Evolutionary conservation across 225 moss, liverwort and hornwort species (phyloP).

Genomic region (Climacium dendroides): DNA sequence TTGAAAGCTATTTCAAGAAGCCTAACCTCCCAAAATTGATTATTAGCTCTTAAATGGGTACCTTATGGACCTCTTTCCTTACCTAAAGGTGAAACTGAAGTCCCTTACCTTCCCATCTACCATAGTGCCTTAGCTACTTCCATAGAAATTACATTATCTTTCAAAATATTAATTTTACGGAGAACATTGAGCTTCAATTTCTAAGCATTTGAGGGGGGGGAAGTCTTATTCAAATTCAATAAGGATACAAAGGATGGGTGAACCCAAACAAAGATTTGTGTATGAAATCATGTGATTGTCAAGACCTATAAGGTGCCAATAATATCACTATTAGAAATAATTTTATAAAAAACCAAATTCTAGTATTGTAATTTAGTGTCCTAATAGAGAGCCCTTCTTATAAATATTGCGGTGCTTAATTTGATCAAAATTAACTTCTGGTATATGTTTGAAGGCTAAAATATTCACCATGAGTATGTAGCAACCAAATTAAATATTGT

Average conservation of each 20-base stretch:
- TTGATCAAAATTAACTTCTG: rapidly evolving
- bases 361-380: neutral
- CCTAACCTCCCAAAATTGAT: too few species aligned
- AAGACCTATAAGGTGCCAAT: neutral
- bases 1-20: neutral
- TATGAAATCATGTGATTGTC: neutral
- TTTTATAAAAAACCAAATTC: neutral
- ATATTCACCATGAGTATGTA: neutral
- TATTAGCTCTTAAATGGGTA: too few species aligned
- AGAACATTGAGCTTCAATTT: too few species aligned
- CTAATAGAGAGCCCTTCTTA: neutral
- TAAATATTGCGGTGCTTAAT: neutral
- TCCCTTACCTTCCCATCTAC: too few species aligned
- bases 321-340: neutral
- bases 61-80: neutral
- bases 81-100: too few species aligned
- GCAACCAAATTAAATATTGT: neutral
- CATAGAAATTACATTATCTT: too few species aligned
- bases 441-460: neutral
- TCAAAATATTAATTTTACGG: too few species aligned
- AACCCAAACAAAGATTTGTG: too few species aligned
- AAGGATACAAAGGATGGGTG: too few species aligned
- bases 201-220: too few species aligned
- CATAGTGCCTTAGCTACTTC: too few species aligned
- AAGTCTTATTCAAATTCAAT: too few species aligned